A percentile compares a stretch with the other conserved stretches of the same genome.
These are phyloP conservation scores for Candolleomyces aberdarensis DNA, from an alignment of 768 basidiomycete genomes.

Conservation along the genomic window DNA sequence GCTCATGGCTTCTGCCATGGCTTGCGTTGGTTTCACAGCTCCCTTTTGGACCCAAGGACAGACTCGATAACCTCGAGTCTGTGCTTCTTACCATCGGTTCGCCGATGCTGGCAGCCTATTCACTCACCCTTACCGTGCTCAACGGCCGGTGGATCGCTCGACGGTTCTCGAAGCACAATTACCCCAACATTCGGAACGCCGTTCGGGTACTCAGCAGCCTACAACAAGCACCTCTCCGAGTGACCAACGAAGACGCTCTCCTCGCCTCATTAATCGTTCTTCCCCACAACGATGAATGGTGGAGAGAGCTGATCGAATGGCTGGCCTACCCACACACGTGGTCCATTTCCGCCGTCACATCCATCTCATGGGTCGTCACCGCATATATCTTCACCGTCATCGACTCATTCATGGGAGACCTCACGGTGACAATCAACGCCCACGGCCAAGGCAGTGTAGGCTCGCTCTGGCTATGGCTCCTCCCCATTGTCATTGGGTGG, in stretches of 20 bases:
- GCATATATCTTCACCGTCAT: conserved; percentile 39
- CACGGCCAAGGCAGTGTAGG: conserved; percentile 38
- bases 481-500: conserved; percentile 41
- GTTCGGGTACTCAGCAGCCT: conserved; percentile 33
- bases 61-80: conserved; percentile 39
- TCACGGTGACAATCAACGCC: conserved; percentile 17
- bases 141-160: conserved; percentile 40
- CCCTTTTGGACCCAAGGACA: conserved; percentile 41
- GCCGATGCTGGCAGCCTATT: conserved; percentile 43
- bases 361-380: conserved; percentile 43
- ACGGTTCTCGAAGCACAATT: conserved; percentile 24
- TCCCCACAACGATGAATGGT: conserved; percentile 38
- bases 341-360: conserved; percentile 34
- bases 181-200: conserved; percentile 28
- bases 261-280: conserved; percentile 19
- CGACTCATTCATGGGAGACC: conserved; percentile 25
- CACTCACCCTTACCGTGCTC: conserved; percentile 39
- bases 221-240: conserved; percentile 38
- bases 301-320: too few species aligned
- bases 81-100: conserved; percentile 43
- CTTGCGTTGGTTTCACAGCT: conserved; percentile 47
- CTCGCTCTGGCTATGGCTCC: conserved; percentile 41
- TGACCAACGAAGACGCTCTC: conserved; percentile 22
- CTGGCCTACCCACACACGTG: conserved; percentile 28
- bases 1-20: conserved; percentile 47